Evolutionary conservation across 2,329 filamentous ascomycete genomes (phyloP).

Genomic region (Xylariaceae sp.): DNA sequence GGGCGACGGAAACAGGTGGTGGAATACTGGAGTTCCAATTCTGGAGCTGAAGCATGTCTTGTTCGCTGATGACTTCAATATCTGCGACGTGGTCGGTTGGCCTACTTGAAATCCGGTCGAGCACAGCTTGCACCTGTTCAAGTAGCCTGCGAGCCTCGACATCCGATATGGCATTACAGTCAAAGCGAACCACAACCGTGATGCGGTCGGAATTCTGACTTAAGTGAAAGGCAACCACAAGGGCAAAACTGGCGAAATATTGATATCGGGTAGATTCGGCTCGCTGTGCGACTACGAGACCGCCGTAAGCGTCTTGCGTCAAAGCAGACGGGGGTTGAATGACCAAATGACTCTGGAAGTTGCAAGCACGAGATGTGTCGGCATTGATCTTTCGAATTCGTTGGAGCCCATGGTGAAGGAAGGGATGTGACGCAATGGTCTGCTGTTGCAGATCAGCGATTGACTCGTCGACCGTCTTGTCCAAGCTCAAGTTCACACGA

Average conservation of each 20-base stretch:
- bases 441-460: slow-evolving; percentile 3
- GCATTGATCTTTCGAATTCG: slow-evolving; percentile 7
- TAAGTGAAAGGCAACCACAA: too few relatives aligned
- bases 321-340: slow-evolving; percentile 4
- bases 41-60: slow-evolving; percentile 7
- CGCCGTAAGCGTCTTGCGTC: neutral
- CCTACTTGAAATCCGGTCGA: neutral
- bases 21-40: neutral
- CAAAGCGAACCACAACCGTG: too few relatives aligned
- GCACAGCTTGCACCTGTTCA: slow-evolving; percentile 6
- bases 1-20: neutral
- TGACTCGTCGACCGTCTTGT: slow-evolving; percentile 1
- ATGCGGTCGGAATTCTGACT: too few relatives aligned
- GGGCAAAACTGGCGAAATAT: too few relatives aligned
- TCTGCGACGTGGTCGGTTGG: neutral
- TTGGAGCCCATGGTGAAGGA: slow-evolving; percentile 5
- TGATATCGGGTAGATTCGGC: neutral
- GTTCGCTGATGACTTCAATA: slow-evolving; percentile 6
- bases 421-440: slow-evolving; percentile 2
- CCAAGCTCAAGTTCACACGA: neutral
- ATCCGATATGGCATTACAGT: too few relatives aligned
- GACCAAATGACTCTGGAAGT: slow-evolving; percentile 6
- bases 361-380: slow-evolving; percentile 4
- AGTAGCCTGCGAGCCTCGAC: slow-evolving; percentile 3
- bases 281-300: neutral